Evolutionary conservation across 1,284 basidiomycete species (phyloP), one percentile per base, ranked within the genome.

Genomic region (Ceratobasidium sp.): DNA sequence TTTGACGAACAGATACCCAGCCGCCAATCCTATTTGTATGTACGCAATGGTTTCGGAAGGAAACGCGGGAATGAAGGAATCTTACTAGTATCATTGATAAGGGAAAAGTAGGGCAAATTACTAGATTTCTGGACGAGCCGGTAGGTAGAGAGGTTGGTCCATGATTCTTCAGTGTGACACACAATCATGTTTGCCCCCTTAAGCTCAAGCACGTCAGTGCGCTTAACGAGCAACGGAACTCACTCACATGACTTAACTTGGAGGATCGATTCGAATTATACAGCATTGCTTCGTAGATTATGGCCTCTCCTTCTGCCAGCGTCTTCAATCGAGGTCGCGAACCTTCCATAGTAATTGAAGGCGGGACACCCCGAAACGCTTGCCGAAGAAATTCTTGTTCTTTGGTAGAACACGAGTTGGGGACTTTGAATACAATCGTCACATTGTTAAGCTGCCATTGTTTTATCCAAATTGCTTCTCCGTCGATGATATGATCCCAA

Each of bases 401-500:
- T 31, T 22, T 15, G 7, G 43, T 25, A 22, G 34, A 29, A 27
- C 55, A 64, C 15, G 54, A 12, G 38, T 62, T 38, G 13, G 65
- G 65, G 29, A 64, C n/a, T 22, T 34, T 25, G 29, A 68, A 22
- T 22, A 68, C 35, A 1, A 62, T 27, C 29, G 31, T 53, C 31
- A 49, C 20, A 20, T 27, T 17, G 3, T 32, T 29, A n/a, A n/a
- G n/a, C n/a, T n/a, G n/a, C 13, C 29, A 17, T n/a, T 40, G 55
- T 3, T 12, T 6, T 5, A 65, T 64, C 65, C 56, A 62, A 17
- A 57, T 38, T 12, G 13, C 17, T 17, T 20, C 20, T 3, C 72
- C 71, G 29, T 67, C 52, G n/a, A 55, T 7, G 3, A 69, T 54
- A 3, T 47, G 68, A 7, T 65, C 38, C 10, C 54, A 38, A 29